Evolutionary conservation across 1,284 basidiomycete genomes (phyloP), one percentile per base, ranked within the genome.

Genomic region (Bjerkandera adusta): DNA sequence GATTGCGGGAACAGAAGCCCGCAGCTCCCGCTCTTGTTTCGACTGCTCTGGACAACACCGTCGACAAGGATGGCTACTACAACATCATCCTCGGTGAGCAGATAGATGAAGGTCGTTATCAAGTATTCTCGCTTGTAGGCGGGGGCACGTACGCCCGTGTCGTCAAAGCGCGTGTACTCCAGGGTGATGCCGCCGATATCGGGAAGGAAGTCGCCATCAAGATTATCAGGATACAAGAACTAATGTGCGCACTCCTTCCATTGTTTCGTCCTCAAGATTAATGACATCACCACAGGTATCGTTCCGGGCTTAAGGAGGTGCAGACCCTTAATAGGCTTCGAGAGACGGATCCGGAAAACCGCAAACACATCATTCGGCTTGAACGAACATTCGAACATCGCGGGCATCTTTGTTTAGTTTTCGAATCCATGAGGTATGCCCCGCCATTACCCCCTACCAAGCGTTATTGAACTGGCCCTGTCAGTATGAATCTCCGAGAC

Each of bases 81-180:
- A 84, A 85, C 51, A 82, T 97, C 52, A 94, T 96, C 40, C 79
- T 98, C 4, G 97, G 96, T 39, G 97, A 99, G 68, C 82, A 95
- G 48, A 73, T 97, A n/a, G 92, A 97, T 57, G 81, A 83, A 33
- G 94, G 92, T 1, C 80, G 89, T 36, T 99, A 98, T 65, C 93
- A 97, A 63, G 92, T 99, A 10, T 96, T 91, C 55, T 93, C 92
- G 25, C 92, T 83, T 38, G 75, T 99, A 10, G 97, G 97, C 26
- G 95, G 96, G 64, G 97, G 97, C 49, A 99, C 99, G 94, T 99
- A 99, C 67, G 92, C 93, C 34, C 92, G 90, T 40, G 97, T 99
- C 32, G 94, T 98, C 18, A 81, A 89, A 37, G 95, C 95, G 6
- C 85, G 91, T 38, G 82, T 97, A 18, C 71, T 94, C 25, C 80